Evolutionary conservation across 176 grass and related monocot species (phyloP).

Genomic region (Coix lacrymajobi): DNA sequence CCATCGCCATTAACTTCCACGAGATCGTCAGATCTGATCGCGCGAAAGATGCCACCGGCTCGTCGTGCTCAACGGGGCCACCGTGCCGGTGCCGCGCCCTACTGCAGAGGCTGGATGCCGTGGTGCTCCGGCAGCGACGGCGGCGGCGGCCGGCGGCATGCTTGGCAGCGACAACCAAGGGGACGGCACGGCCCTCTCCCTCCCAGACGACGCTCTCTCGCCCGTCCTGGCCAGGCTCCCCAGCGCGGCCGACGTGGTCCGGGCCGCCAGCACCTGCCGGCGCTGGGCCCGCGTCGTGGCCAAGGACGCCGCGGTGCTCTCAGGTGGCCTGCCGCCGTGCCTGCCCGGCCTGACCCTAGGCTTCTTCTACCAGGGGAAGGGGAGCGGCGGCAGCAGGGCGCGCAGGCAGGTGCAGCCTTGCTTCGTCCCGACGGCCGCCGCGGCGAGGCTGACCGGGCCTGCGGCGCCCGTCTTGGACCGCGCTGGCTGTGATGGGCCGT

Average conservation of each 20-base stretch:
- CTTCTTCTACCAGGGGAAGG: too few relatives aligned
- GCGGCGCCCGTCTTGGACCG: too few relatives aligned
- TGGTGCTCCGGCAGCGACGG: neutral
- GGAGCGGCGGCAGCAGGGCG: too few relatives aligned
- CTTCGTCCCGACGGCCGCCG: too few relatives aligned
- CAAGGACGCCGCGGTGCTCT: neutral
- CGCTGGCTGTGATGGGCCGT: too few relatives aligned
- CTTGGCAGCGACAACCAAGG: too few relatives aligned
- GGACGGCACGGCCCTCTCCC: neutral
- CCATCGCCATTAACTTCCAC: too few relatives aligned
- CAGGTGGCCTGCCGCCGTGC: neutral
- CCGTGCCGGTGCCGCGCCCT: neutral
- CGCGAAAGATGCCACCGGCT: too few relatives aligned
- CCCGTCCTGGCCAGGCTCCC: neutral
- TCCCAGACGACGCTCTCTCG: neutral
- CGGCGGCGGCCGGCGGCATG: neutral
- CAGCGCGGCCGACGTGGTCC: neutral
- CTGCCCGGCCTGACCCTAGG: neutral
- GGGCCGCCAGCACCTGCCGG: slow-evolving; percentile 3
- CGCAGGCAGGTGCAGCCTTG: too few relatives aligned
- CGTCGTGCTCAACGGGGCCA: neutral
- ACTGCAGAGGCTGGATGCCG: neutral
- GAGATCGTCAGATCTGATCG: too few relatives aligned
- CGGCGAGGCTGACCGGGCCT: too few relatives aligned
- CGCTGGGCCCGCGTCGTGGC: neutral